Base-by-base conservation (phyloP, 108 stramenopile species). In the Nitzschia putrida region DNA sequence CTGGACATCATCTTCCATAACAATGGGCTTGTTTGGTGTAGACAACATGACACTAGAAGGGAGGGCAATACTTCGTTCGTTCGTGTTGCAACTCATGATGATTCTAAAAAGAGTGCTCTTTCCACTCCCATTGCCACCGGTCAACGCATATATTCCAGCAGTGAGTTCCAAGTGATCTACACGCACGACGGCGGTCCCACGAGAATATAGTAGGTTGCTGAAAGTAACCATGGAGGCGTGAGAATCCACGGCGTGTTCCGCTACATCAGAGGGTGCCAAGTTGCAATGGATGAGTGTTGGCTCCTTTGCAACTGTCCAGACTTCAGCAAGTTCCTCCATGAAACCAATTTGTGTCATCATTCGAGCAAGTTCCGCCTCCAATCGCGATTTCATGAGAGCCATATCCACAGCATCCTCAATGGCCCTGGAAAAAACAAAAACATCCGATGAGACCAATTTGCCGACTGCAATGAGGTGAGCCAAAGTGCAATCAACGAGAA, bases 361-460 rank as follows among this genome's bases (percentile, higher is more conserved):
- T 5, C 84, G 80, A 0, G 93, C 93, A 58, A 94, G 41, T 53
- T 94, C 93, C 5, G 86, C 85, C 69, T 94, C 93, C 22, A 80
- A 83, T 53, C 93, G 76, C 54, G 89, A 91, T 41, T 86, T 76
- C 76, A 91, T 94, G 18, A 94, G 67, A 7, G 86, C 74, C 68
- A 89, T 85, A 66, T 94, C 90, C 8, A 94, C 84, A 10, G 88
- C 85, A 78, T 94, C 93, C 61, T 94, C 93, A 70, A 91, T 90
- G 22, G 93, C 93, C 23, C 93, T 64, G 20, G 84, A 80, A 61
- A 90, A 94, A 14, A 94, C 93, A 76, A 91, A 94, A 29, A 88
- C 89, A 57, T 94, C 93, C 18, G 89, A 79, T 7, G 90, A 68
- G 9, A 82, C 82, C 23, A 94, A 83, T 44, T 79, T 88, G 7